These are phyloP conservation scores for Mortierella sp. DNA, from an alignment of 371 early-diverging fungal species.

Conservation along the genomic window DNA sequence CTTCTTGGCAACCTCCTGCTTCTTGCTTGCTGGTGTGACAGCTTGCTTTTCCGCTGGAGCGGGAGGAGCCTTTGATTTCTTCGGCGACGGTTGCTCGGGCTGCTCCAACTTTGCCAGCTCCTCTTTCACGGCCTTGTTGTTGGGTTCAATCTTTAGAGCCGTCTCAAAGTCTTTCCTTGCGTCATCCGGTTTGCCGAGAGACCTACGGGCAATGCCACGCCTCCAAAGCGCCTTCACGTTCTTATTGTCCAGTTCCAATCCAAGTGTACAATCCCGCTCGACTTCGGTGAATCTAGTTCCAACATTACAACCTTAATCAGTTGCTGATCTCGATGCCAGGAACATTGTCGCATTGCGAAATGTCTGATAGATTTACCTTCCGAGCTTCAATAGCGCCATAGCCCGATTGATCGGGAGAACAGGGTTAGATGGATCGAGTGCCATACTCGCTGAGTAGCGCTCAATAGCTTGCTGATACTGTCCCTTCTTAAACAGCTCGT, in stretches of 20 bases:
- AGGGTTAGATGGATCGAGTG: constrained; percentile 70
- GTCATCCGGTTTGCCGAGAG: constrained; percentile 64
- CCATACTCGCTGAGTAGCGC: constrained; percentile 76
- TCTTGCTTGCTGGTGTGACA: neutral
- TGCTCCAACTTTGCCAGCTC: constrained; percentile 63
- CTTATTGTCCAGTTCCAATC: constrained; percentile 71
- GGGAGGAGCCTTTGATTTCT: neutral
- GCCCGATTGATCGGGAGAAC: constrained; percentile 84
- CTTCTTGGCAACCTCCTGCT: neutral
- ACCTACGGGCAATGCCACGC: constrained; percentile 75
- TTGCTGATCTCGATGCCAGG: no score
- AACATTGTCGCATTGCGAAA: neutral
- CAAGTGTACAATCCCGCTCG: constrained; percentile 77
- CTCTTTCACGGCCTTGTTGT: constrained; percentile 69
- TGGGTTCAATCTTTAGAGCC: constrained; percentile 76
- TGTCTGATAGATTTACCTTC: constrained; percentile 58
- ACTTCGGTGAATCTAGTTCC: constrained; percentile 69
- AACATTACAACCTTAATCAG: no score
- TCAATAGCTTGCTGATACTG: constrained; percentile 73
- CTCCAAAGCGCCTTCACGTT: constrained; percentile 88
- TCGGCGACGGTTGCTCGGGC: constrained; percentile 14
- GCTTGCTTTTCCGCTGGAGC: neutral
- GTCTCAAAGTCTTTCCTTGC: constrained; percentile 73
- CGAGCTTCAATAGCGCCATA: constrained; percentile 82
- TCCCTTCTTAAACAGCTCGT: constrained; percentile 79